Conservation (phyloP, 371 early-diverging fungal genomes). For the Lichtheimia corymbifera region DNA sequence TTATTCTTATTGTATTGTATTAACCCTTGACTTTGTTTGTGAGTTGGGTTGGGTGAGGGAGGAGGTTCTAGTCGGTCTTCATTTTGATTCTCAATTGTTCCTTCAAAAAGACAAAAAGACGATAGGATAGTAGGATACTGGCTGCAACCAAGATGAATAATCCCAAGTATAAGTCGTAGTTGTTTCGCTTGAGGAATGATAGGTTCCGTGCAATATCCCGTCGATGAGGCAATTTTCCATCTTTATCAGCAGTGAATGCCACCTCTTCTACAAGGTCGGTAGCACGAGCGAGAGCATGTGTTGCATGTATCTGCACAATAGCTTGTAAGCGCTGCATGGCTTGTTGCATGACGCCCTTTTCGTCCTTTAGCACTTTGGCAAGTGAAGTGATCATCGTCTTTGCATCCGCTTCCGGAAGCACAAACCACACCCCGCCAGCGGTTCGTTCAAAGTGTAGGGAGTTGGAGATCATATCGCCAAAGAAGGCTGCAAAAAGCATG, state of each 20-base stretch:
- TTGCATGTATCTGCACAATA: slow-evolving; percentile 20
- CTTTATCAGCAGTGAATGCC: slow-evolving; percentile 15
- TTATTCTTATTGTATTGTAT: too few relatives aligned
- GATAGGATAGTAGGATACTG: too few relatives aligned
- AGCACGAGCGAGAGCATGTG: slow-evolving; percentile 14
- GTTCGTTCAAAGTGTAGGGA: neutral
- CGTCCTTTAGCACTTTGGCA: neutral
- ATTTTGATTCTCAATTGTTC: too few relatives aligned
- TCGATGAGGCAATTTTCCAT: slow-evolving; percentile 17
- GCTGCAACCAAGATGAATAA: too few relatives aligned
- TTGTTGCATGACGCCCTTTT: slow-evolving; percentile 3
- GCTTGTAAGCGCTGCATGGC: slow-evolving; percentile 16
- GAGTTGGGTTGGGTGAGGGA: too few relatives aligned
- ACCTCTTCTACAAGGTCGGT: slow-evolving; percentile 21
- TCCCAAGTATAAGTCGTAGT: slow-evolving; percentile 22
- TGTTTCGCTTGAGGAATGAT: slow-evolving; percentile 28
- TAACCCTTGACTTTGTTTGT: too few relatives aligned
- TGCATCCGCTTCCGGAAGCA: too few relatives aligned
- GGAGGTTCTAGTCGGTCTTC: too few relatives aligned
- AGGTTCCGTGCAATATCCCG: slow-evolving; percentile 19
- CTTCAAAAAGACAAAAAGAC: too few relatives aligned
- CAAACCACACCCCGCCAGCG: too few relatives aligned
- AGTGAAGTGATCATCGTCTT: neutral
- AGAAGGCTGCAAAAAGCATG: slow-evolving; percentile 32
- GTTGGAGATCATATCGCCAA: slow-evolving; percentile 40